Evolutionary conservation across 176 grass and related monocot genomes (phyloP).

Genomic region (Avena eriantha): DNA sequence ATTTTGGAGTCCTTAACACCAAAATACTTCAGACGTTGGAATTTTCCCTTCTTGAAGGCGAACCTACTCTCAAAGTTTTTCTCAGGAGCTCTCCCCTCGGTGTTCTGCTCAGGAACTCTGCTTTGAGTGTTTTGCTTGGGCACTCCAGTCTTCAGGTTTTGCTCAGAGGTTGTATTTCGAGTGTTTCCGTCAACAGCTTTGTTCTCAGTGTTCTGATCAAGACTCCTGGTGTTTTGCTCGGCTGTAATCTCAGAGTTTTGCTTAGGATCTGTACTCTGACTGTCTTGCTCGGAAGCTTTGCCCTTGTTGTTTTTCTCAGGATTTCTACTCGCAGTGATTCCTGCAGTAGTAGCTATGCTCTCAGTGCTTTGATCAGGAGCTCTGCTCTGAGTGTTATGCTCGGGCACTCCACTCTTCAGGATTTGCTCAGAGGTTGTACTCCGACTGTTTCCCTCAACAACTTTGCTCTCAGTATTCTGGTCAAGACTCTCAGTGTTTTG

Average conservation of each 20-base stretch:
- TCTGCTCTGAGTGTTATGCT: neutral
- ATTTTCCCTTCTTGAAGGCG: neutral
- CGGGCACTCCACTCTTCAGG: neutral
- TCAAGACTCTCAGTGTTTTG: neutral
- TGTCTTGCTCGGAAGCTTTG: neutral
- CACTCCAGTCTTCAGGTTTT: neutral
- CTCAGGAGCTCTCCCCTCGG: neutral
- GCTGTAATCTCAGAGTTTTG: neutral
- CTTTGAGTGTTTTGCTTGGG: neutral
- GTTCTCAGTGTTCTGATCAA: neutral
- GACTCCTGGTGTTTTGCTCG: neutral
- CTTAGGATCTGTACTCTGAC: neutral
- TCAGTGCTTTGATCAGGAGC: neutral
- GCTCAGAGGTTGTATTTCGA: neutral
- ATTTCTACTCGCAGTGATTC: neutral
- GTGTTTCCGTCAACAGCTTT: neutral
- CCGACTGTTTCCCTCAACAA: neutral
- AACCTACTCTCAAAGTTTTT: neutral
- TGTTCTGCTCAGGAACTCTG: neutral
- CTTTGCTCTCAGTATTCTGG: neutral
- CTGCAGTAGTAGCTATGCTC: neutral
- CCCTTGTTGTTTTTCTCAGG: neutral
- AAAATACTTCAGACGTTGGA: slow-evolving; percentile 18
- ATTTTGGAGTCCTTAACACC: neutral
- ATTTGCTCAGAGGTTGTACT: neutral